phyloP scores from a whole-genome alignment of 2,329 filamentous ascomycete species.

The Penicillium decumbens region DNA sequence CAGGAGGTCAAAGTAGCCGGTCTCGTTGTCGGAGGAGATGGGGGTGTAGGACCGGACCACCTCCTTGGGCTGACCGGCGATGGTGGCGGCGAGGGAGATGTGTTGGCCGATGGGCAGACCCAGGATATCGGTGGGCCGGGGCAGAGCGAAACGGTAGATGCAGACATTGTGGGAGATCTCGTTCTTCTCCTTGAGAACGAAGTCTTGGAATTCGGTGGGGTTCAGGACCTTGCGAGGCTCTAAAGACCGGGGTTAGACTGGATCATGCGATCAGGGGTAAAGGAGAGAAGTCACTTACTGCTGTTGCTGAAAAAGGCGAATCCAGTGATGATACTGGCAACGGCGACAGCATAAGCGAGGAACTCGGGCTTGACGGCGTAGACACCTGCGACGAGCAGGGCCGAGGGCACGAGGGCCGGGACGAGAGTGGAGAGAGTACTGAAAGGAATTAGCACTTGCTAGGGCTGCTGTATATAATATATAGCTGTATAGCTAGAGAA shows the following conservation, averaged over 20 bases:
- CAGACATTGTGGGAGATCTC: constrained; percentile 96
- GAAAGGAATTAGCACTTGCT: constrained; percentile 8
- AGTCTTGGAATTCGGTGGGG: constrained; percentile 82
- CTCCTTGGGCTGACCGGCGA: constrained; percentile 73
- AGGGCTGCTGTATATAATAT: neutral
- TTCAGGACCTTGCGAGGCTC: constrained; percentile 78
- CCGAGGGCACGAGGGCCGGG: constrained; percentile 79
- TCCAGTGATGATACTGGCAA: constrained; percentile 62
- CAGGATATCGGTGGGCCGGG: constrained; percentile 71
- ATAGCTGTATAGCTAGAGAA: neutral
- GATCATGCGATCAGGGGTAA: neutral
- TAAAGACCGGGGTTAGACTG: constrained; percentile 34
- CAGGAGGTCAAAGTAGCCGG: constrained; percentile 89
- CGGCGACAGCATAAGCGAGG: constrained; percentile 62
- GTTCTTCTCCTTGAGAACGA: constrained; percentile 90
- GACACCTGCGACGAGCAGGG: constrained; percentile 69
- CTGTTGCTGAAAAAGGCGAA: constrained; percentile 68
- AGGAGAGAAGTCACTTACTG: constrained; percentile 52
- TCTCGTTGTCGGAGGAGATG: constrained; percentile 81
- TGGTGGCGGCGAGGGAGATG: constrained; percentile 85
- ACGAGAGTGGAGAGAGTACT: constrained; percentile 55
- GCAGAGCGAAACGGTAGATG: constrained; percentile 94
- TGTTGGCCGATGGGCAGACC: constrained; percentile 98
- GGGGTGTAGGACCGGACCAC: constrained; percentile 90
- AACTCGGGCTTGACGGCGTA: constrained; percentile 75